Evolutionary conservation across 1,284 basidiomycete species (phyloP).

Genomic region (Cystobasidium pallidum): DNA sequence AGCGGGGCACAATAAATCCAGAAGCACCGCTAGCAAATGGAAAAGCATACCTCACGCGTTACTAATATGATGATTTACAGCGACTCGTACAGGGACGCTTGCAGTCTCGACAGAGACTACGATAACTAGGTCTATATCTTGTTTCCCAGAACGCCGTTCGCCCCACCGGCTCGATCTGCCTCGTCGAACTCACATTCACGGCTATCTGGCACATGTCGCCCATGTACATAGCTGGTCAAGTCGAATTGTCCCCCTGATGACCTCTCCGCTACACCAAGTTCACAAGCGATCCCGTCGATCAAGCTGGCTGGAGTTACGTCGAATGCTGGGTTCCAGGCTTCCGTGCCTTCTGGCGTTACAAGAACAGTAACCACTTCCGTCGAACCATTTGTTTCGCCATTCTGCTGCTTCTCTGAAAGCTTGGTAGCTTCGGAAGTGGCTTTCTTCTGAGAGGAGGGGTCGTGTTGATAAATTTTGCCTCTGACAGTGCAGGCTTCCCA

Average conservation of each 20-base stretch:
- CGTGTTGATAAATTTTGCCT: constrained; percentile 68
- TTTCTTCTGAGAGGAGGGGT: constrained; percentile 54
- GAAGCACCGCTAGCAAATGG: too few species aligned
- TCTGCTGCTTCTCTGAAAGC: constrained; percentile 53
- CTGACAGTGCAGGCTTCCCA: constrained; percentile 84
- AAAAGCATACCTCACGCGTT: too few species aligned
- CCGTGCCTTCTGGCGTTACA: constrained; percentile 62
- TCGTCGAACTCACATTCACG: constrained; percentile 26
- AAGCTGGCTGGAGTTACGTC: constrained; percentile 86
- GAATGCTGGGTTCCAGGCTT: constrained; percentile 86
- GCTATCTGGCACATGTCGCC: not conserved
- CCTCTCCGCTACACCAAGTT: constrained; percentile 52
- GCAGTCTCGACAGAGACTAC: not conserved
- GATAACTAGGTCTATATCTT: not conserved
- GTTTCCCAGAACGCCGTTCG: constrained; percentile 26
- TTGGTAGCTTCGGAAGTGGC: constrained; percentile 54
- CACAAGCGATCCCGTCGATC: constrained; percentile 57
- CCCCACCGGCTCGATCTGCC: constrained; percentile 35
- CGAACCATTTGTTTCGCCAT: constrained; percentile 57
- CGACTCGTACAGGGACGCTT: too few species aligned
- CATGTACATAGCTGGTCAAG: constrained; percentile 47
- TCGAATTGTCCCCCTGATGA: constrained; percentile 57
- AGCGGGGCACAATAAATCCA: too few species aligned
- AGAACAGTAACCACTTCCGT: constrained; percentile 72
- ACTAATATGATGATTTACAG: too few species aligned